These are phyloP conservation scores for Phaseolus coccineus DNA, from an alignment of 331 rosid genomes.

Conservation along the genomic window DNA sequence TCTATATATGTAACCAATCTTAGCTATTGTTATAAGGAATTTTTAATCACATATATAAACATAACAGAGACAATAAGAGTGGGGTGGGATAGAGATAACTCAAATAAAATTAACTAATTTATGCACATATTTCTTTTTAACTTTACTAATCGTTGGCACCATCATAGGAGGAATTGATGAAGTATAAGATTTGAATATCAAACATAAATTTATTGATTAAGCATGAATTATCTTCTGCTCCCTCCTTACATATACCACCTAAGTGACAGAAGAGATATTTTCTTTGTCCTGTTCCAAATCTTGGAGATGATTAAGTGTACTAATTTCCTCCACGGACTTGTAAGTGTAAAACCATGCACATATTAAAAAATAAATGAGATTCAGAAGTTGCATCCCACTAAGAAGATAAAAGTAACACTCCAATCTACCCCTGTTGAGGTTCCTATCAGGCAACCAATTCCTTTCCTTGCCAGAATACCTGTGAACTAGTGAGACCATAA, in stretches of 20 bases:
- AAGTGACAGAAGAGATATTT: neutral
- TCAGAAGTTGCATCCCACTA: slow-evolving; percentile 68
- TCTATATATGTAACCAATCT: too few species aligned
- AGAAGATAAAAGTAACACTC: slow-evolving; percentile 70
- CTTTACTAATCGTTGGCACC: too few species aligned
- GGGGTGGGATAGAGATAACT: too few species aligned
- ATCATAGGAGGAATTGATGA: too few species aligned
- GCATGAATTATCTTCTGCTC: neutral
- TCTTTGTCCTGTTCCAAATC: slow-evolving; percentile 36
- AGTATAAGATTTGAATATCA: neutral
- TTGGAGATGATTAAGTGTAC: slow-evolving; percentile 23
- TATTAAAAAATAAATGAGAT: slow-evolving; percentile 59
- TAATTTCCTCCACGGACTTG: slow-evolving; percentile 67
- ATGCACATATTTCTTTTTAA: too few species aligned
- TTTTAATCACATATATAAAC: too few species aligned
- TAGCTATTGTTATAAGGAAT: too few species aligned
- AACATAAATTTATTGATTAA: slow-evolving; percentile 21
- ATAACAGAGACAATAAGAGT: too few species aligned
- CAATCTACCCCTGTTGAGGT: slow-evolving; percentile 75
- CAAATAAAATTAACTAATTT: too few species aligned
- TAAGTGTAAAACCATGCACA: slow-evolving; percentile 65
- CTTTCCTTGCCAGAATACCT: slow-evolving; percentile 50
- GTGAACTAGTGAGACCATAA: slow-evolving; percentile 66
- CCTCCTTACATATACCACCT: neutral
- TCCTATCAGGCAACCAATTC: slow-evolving; percentile 85